Percentiles rank a stretch among this genome's conserved stretches.
Evolutionary conservation across 306 rosid species (phyloP).

Genomic region (apple (Malus domestica)): DNA sequence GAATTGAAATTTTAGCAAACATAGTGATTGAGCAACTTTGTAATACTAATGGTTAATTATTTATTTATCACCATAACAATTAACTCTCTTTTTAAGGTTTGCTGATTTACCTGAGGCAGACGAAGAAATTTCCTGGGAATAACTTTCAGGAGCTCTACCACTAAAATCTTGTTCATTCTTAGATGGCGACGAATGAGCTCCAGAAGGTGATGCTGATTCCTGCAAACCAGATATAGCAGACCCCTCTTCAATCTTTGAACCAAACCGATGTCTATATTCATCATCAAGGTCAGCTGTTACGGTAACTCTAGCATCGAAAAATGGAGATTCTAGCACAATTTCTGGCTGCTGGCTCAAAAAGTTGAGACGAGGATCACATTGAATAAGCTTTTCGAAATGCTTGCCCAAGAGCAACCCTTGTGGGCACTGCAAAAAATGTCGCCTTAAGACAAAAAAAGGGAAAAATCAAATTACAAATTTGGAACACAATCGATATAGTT

Average conservation of each 20-base stretch:
- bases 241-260: constrained; percentile 32
- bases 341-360: constrained; percentile 62
- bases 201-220: constrained; percentile 53
- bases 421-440: constrained; percentile 64
- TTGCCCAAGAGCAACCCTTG: constrained; percentile 52
- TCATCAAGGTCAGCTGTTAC: constrained; percentile 34
- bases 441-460: constrained; percentile 36
- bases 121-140: constrained; percentile 46
- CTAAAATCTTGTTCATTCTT: constrained; percentile 44
- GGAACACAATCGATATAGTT: neutral
- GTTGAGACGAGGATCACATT: constrained; percentile 77
- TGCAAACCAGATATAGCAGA: constrained; percentile 36
- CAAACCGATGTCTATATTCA: constrained; percentile 29
- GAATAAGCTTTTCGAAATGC: constrained; percentile 79
- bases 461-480: neutral
- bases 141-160: constrained; percentile 39
- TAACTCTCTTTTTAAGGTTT: neutral
- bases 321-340: constrained; percentile 55
- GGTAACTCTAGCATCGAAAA: constrained; percentile 44
- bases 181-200: constrained; percentile 44
- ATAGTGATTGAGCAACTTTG: neutral
- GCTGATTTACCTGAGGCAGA: constrained; percentile 55
- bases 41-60: neutral
- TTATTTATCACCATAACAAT: neutral
- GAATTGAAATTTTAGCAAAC: neutral